phyloP scores from a whole-genome alignment of 2,329 filamentous ascomycete genomes.

The Curvularia verruculosa region DNA sequence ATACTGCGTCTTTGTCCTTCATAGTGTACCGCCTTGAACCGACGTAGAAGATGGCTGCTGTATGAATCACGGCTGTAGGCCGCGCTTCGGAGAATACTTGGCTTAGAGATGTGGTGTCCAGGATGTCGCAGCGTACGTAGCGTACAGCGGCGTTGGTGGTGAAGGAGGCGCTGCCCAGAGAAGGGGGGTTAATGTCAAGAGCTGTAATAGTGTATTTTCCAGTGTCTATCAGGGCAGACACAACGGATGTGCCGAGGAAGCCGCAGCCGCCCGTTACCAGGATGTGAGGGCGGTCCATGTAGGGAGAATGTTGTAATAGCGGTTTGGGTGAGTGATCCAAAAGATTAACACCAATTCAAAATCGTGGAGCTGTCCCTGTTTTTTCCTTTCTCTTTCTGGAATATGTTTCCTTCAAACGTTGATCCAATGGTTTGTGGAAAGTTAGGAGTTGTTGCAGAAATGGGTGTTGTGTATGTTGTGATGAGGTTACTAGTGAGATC shows the following conservation, averaged over 20 bases:
- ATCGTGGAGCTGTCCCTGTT: not conserved
- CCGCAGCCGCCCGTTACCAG: slow-evolving; percentile 57
- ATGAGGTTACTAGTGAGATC: slow-evolving; percentile 1
- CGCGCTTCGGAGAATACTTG: slow-evolving; percentile 65
- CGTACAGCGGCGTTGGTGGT: slow-evolving; percentile 25
- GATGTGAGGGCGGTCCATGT: slow-evolving; percentile 38
- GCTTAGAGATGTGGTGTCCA: slow-evolving; percentile 41
- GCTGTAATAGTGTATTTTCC: slow-evolving; percentile 50
- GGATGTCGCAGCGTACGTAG: slow-evolving; percentile 52
- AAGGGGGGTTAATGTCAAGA: slow-evolving; percentile 49
- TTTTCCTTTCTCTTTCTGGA: too few species aligned
- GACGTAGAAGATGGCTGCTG: slow-evolving; percentile 63
- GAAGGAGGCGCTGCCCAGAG: slow-evolving; percentile 35
- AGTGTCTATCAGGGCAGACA: slow-evolving; percentile 47
- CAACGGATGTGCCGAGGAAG: slow-evolving; percentile 53
- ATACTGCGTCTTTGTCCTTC: slow-evolving; percentile 61
- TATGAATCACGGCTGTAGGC: slow-evolving; percentile 89
- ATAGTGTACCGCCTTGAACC: slow-evolving; percentile 50
- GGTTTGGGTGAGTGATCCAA: not conserved
- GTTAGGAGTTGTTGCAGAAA: not conserved
- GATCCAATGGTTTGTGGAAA: not conserved
- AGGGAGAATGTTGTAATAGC: not conserved
- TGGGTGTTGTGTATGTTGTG: not conserved
- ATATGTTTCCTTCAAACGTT: not conserved
- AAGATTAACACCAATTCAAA: not conserved